Evolutionary conservation across 495 filamentous ascomycete species (phyloP).

Genomic region (Extremus antarcticus): DNA sequence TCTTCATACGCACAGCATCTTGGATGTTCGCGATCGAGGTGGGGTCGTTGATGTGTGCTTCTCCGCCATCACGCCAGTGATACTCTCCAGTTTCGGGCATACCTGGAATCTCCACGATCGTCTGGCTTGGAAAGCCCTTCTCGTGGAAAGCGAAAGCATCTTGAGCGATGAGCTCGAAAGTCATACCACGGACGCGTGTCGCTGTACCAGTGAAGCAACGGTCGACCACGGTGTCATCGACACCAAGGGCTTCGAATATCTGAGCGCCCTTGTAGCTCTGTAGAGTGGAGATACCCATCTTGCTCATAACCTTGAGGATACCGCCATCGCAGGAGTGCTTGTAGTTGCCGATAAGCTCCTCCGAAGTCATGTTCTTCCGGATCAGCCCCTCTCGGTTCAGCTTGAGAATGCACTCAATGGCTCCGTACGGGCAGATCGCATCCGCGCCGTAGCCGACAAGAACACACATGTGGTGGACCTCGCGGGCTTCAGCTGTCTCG

Average conservation of each 20-base stretch:
- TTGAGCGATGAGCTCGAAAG: conserved; percentile 89
- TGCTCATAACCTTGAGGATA: conserved; percentile 99
- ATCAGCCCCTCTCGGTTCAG: conserved; percentile 94
- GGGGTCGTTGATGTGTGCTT: conserved; percentile 97
- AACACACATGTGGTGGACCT: conserved; percentile 99
- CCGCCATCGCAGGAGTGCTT: conserved; percentile 96
- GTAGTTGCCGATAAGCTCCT: conserved; percentile 88
- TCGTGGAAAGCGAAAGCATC: conserved; percentile 97
- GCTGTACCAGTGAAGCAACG: conserved; percentile 94
- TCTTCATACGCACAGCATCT: conserved; percentile 95
- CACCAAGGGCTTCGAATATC: conserved; percentile 97
- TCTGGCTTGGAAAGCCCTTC: conserved; percentile 78
- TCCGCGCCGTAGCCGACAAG: conserved; percentile 93
- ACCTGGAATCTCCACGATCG: conserved; percentile 68
- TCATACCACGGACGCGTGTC: conserved; percentile 89
- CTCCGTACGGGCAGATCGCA: conserved; percentile 92
- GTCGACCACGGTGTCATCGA: conserved; percentile 92
- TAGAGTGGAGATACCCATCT: conserved; percentile 99
- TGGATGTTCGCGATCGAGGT: conserved; percentile 94
- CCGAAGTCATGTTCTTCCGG: conserved; percentile 75
- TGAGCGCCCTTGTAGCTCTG: conserved; percentile 98
- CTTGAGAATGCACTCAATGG: conserved; percentile 97
- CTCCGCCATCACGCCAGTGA: conserved; percentile 97
- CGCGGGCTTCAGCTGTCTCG: conserved; percentile 93
- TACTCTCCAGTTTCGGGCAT: conserved; percentile 95